Conservation (phyloP, 768 basidiomycete genomes). For the Boletus tylopilopsis region DNA sequence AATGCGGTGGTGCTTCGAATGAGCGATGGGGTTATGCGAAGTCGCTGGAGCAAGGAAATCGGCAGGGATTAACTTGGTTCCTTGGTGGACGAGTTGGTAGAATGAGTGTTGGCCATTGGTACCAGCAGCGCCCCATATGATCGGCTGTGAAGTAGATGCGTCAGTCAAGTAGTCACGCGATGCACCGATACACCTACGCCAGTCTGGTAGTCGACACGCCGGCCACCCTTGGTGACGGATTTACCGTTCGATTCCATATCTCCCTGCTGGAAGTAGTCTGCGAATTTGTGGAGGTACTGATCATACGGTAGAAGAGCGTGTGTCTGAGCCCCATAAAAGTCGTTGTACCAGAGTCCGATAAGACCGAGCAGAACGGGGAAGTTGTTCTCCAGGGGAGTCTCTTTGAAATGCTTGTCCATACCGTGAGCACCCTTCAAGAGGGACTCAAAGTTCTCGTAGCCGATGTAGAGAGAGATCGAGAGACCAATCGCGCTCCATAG, state of each 20-base stretch:
- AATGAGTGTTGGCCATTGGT: slow-evolving; percentile 99
- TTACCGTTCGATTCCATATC: slow-evolving; percentile 99
- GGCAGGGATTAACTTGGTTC: slow-evolving; percentile 86
- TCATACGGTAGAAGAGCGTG: slow-evolving; percentile 96
- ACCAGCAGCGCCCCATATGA: slow-evolving; percentile 98
- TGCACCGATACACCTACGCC: slow-evolving; percentile 56
- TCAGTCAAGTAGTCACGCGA: background rate
- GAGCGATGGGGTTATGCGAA: slow-evolving; percentile 81
- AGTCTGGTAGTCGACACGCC: slow-evolving; percentile 93
- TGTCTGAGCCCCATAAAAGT: slow-evolving; percentile 97
- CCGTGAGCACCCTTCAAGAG: slow-evolving; percentile 90
- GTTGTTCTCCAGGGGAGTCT: slow-evolving; percentile 83
- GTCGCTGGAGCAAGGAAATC: slow-evolving; percentile 92
- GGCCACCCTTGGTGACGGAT: slow-evolving; percentile 89
- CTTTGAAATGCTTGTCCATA: slow-evolving; percentile 97
- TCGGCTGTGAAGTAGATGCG: slow-evolving; percentile 53
- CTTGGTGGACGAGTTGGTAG: slow-evolving; percentile 96
- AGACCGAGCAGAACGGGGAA: slow-evolving; percentile 88
- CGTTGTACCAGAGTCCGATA: slow-evolving; percentile 97
- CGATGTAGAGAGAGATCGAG: slow-evolving; percentile 89
- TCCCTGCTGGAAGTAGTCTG: slow-evolving; percentile 99
- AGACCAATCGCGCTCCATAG: slow-evolving; percentile 98
- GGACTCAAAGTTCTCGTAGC: slow-evolving; percentile 90
- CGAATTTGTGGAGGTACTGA: slow-evolving; percentile 98
- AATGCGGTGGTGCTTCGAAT: slow-evolving; percentile 95